Percentiles rank a stretch among this genome's conserved stretches.
phyloP scores from a whole-genome alignment of 805 yeast species.

The Blastobotrys americana region DNA sequence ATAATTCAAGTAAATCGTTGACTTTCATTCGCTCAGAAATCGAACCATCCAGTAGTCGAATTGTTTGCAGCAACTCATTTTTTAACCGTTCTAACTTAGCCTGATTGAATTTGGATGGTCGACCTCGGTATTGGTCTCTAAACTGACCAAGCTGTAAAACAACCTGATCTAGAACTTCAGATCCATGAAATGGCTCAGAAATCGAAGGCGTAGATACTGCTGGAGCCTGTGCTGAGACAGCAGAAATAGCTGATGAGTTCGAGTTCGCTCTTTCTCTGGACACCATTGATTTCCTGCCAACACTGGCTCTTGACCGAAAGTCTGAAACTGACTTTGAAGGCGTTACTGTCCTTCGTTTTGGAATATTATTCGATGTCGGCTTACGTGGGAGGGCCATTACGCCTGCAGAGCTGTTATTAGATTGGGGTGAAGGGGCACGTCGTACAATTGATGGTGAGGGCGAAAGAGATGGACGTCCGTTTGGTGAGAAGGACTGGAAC shows the following conservation, averaged over 20 bases:
- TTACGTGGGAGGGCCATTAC: neutral
- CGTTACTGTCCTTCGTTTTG: constrained; percentile 4
- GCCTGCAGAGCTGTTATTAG: too few species aligned
- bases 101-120: constrained; percentile 4
- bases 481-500: constrained; percentile 3
- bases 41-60: constrained; percentile 11
- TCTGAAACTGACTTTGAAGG: constrained; percentile 10
- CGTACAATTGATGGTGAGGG: constrained; percentile 3
- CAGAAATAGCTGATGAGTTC: neutral
- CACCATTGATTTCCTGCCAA: neutral
- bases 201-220: neutral
- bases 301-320: constrained; percentile 4
- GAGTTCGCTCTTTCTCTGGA: neutral
- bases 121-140: constrained; percentile 7
- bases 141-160: constrained; percentile 7
- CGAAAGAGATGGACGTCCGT: constrained; percentile 1
- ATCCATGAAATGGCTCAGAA: neutral
- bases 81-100: constrained; percentile 11
- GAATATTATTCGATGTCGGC: neutral
- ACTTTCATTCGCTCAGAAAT: constrained; percentile 3
- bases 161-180: constrained; percentile 7
- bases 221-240: neutral
- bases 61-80: constrained; percentile 12
- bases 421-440: constrained; percentile 3
- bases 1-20: constrained; percentile 18